Conservation (phyloP, 2,329 filamentous ascomycete species). For the Pseudogymnoascus sp. region DNA sequence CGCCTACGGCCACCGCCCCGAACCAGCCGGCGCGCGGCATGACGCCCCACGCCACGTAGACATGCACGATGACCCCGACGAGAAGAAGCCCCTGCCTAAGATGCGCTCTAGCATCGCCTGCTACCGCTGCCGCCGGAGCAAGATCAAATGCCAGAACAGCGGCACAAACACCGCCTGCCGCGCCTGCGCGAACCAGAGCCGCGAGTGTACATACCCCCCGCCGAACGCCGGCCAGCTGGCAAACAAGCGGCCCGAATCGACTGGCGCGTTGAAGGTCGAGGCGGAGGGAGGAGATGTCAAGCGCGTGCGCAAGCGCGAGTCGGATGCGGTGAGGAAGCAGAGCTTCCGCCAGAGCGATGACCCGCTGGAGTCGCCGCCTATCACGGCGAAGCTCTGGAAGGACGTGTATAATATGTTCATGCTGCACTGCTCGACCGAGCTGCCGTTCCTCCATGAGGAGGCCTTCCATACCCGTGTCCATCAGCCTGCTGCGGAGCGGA, state of each 20-base stretch:
- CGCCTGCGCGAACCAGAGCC: constrained; percentile 61
- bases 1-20: not conserved
- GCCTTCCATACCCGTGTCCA: constrained; percentile 47
- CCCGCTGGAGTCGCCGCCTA: constrained; percentile 50
- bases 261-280: constrained; percentile 23
- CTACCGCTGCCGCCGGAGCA: constrained; percentile 65
- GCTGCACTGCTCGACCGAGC: constrained; percentile 61
- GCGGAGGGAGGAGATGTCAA: constrained; percentile 31
- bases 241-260: constrained; percentile 22
- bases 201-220: constrained; percentile 65
- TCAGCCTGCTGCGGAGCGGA: constrained; percentile 26
- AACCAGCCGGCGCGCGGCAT: not conserved
- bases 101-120: constrained; percentile 78
- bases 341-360: constrained; percentile 40
- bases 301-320: constrained; percentile 36
- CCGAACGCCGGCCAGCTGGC: constrained; percentile 31
- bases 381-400: constrained; percentile 59
- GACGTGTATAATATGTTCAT: constrained; percentile 63
- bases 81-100: constrained; percentile 37
- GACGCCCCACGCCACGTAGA: not conserved
- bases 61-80: constrained; percentile 24
- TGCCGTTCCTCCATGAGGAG: constrained; percentile 62
- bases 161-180: constrained; percentile 65
- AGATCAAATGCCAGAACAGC: constrained; percentile 79
- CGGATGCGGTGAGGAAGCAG: constrained; percentile 39